Base-by-base conservation (phyloP, 1,284 basidiomycete genomes). In the Melampsora larici-populina region DNA sequence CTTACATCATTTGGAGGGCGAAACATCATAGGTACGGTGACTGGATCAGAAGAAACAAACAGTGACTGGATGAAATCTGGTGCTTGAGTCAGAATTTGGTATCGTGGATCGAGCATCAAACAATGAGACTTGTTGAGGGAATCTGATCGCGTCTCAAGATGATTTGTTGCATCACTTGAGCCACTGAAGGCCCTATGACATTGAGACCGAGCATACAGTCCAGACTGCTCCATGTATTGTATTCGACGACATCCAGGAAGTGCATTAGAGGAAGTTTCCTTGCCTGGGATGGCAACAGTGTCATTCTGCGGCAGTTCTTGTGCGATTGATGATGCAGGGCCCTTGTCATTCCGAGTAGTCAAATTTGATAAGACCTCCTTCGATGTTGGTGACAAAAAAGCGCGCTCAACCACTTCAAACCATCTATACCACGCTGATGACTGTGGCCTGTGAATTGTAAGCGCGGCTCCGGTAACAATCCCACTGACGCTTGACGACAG, bases 31-130 rank as follows among this genome's bases (percentile, higher is more conserved):
- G 62, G 29, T 26, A 63, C 17, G 29, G 62, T 63, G 62, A 63
- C 31, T n/a, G 62, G 31, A 63, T n/a, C n/a, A 31, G n/a, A 26
- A 26, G 62, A 31, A 31, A 33, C 40, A 49, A 75, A 75, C 1
- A 75, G 21, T 0, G 49, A 55, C 36, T 68, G 73, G 26, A 75
- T 62, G 17, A 55, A 43, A n/a, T 33, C 48, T 17, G 36, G 65
- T 18, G 73, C 46, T 46, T 67, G 65, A 24, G 64, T 62, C 17
- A 75, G 36, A 29, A 75, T 62, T 58, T 75, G 64, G 24, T 55
- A 68, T 21, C 58, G 73, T n/a, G 33, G 24, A 69, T 18, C 21
- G 15, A 46, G 26, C 36, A 36, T 36, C 9, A 9, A 36, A 36
- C 36, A 9, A 29, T 51, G 48, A 18, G 67, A 69, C 17, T 17